Percentiles rank a stretch among this genome's conserved stretches.
Conservation (phyloP, 2,329 filamentous ascomycete genomes). For the Herpomyces periplanetae region DNA sequence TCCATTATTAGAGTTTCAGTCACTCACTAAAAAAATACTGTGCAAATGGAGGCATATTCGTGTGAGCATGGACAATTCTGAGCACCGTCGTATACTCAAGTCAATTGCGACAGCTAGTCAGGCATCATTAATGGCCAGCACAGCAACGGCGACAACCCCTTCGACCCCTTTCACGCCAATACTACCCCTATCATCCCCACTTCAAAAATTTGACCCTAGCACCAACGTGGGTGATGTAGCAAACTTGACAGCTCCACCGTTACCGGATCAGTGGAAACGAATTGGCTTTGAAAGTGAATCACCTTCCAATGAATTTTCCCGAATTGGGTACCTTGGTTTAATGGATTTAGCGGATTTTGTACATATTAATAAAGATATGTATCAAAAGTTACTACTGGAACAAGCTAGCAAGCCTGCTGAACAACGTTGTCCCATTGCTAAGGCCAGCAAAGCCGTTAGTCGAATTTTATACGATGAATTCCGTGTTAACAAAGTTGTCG, state of each 20-base stretch:
- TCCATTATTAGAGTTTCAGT: conserved; percentile 69
- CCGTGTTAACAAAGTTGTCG: conserved; percentile 46
- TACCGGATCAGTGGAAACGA: conserved; percentile 66
- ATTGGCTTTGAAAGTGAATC: conserved; percentile 70
- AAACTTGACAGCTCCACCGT: conserved; percentile 19
- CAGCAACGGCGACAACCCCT: conserved; percentile 7
- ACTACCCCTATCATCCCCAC: conserved; percentile 12
- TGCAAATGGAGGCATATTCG: conserved; percentile 53
- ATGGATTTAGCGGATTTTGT: conserved; percentile 93
- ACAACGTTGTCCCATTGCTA: conserved; percentile 48
- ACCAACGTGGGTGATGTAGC: conserved; percentile 9
- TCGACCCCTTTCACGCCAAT: conserved; percentile 3
- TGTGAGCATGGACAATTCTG: conserved; percentile 48
- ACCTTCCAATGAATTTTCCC: conserved; percentile 46
- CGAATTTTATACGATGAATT: conserved; percentile 78
- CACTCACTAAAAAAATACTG: conserved; percentile 48
- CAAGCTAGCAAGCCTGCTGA: conserved; percentile 30
- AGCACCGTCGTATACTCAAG: conserved; percentile 57
- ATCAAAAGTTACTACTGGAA: conserved; percentile 63
- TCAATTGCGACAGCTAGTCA: conserved; percentile 48
- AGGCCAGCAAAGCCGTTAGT: conserved; percentile 52
- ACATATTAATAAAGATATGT: conserved; percentile 56
- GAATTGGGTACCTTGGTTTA: conserved; percentile 60
- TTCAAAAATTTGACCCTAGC: neutral
- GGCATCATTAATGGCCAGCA: conserved; percentile 21